Evolutionary conservation across 495 filamentous ascomycete genomes (phyloP).

Genomic region (Tuber brumale): DNA sequence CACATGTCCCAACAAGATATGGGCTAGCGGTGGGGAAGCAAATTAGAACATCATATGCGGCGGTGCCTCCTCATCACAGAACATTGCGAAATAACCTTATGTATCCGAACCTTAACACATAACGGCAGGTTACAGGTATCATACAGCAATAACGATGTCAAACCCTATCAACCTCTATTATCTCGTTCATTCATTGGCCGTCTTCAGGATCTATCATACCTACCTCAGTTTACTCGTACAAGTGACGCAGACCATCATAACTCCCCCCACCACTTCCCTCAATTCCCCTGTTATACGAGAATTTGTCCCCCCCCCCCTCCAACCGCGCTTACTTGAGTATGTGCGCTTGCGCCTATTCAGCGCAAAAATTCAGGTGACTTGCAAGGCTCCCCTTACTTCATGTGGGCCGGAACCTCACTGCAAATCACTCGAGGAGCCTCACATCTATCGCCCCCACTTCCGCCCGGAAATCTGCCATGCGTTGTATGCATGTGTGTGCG

Average conservation of each 20-base stretch:
- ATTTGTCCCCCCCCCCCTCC: not conserved
- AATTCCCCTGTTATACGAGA: not conserved
- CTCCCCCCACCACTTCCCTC: not conserved
- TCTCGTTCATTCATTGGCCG: not conserved
- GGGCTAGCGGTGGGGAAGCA: not conserved
- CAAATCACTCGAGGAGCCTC: not conserved
- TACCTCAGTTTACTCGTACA: not conserved
- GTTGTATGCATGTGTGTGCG: not conserved
- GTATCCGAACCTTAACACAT: not conserved
- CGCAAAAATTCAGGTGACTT: not conserved
- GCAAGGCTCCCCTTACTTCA: not conserved
- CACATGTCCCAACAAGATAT: not conserved
- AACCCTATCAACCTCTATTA: not conserved
- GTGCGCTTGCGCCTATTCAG: not conserved
- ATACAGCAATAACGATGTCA: not conserved
- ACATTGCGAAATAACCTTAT: not conserved
- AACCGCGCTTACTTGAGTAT: not conserved
- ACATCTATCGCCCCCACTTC: not conserved
- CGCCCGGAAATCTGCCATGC: not conserved
- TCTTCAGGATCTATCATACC: not conserved
- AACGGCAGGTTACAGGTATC: not conserved
- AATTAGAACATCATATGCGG: not conserved
- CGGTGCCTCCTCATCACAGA: not conserved
- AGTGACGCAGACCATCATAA: not conserved
- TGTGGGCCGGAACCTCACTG: not conserved